Percentiles rank a stretch among this genome's conserved stretches.
Conservation (phyloP, 805 yeast species). For the Hanseniaspora osmophila region DNA sequence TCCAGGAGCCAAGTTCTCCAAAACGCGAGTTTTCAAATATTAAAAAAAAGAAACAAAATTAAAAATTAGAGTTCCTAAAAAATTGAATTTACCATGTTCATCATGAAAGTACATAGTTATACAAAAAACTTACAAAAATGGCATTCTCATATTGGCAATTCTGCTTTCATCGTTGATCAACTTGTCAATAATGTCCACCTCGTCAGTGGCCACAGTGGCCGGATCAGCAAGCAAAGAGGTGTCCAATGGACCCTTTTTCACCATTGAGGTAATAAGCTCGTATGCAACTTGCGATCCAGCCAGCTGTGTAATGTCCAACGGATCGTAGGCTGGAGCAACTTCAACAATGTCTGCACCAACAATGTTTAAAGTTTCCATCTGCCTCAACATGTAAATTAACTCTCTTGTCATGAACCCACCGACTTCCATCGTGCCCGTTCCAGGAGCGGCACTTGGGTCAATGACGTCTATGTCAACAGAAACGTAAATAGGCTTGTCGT, state of each 20-base stretch:
- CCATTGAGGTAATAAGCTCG: conserved; percentile 64
- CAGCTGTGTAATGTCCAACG: conserved; percentile 49
- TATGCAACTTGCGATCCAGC: conserved; percentile 58
- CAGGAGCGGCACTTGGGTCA: conserved; percentile 62
- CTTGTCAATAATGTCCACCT: background rate
- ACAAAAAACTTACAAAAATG: background rate
- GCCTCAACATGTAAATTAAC: conserved; percentile 42
- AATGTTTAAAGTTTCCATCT: conserved; percentile 43
- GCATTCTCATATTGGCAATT: background rate
- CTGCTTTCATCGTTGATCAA: background rate
- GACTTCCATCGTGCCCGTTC: conserved; percentile 65
- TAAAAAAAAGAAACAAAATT: too few relatives aligned
- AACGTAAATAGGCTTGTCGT: conserved; percentile 52
- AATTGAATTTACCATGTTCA: too few relatives aligned
- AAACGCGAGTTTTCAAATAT: too few relatives aligned
- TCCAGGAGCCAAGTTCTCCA: too few relatives aligned
- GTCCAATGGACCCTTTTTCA: conserved; percentile 34
- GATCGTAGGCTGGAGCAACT: conserved; percentile 51
- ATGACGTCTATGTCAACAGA: conserved; percentile 54
- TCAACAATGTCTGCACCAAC: conserved; percentile 71
- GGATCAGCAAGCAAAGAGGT: background rate
- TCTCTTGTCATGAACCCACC: conserved; percentile 68
- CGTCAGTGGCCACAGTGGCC: background rate
- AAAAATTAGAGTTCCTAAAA: too few relatives aligned
- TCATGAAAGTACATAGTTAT: background rate